These are phyloP conservation scores for Alternaria atra DNA, from an alignment of 2,329 filamentous ascomycete species.

Conservation along the genomic window DNA sequence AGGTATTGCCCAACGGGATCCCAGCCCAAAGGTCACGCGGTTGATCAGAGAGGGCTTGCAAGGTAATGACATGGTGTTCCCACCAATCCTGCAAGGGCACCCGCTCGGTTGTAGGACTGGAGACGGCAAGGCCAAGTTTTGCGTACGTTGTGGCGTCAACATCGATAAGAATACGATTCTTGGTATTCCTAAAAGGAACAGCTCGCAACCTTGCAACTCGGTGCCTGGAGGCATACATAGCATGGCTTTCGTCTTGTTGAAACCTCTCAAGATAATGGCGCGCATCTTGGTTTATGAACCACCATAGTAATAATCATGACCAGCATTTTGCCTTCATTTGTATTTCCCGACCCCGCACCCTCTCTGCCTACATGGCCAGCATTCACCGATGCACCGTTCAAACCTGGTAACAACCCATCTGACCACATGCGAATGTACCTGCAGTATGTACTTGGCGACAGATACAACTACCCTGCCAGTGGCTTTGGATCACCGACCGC, in stretches of 20 bases:
- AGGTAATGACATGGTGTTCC: neutral
- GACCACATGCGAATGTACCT: neutral
- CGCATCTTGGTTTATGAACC: neutral
- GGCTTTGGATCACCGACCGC: neutral
- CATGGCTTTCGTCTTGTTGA: neutral
- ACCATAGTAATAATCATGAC: slow-evolving; percentile 5
- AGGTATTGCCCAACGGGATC: neutral
- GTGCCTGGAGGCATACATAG: neutral
- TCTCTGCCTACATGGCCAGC: slow-evolving; percentile 1
- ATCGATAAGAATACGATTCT: slow-evolving; percentile 3
- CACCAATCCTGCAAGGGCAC: slow-evolving; percentile 6
- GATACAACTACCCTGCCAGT: neutral
- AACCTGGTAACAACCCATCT: neutral
- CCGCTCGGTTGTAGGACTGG: neutral
- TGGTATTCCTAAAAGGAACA: slow-evolving; percentile 4
- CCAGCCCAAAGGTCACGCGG: slow-evolving; percentile 6
- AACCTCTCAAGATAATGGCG: neutral
- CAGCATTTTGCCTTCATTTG: neutral
- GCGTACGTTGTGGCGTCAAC: slow-evolving; percentile 3
- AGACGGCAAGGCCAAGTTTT: slow-evolving; percentile 7
- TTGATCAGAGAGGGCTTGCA: neutral
- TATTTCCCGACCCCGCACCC: neutral
- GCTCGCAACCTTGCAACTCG: neutral
- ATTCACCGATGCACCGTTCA: neutral
- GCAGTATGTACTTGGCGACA: neutral